Base-by-base conservation (phyloP, 2,329 filamentous ascomycete genomes). In the Dactylellina cionopaga region DNA sequence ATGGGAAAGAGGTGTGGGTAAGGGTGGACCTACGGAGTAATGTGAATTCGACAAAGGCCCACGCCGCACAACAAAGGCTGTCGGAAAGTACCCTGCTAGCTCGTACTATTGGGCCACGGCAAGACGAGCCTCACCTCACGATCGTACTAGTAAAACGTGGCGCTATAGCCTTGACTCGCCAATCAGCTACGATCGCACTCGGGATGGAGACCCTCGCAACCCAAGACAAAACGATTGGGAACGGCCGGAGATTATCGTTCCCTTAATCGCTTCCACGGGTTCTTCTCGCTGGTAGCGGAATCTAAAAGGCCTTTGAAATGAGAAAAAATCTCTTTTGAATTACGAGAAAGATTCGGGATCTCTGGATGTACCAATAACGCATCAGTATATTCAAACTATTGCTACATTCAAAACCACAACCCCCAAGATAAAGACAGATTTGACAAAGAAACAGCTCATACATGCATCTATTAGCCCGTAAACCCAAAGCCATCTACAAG, bases 161-260 rank as follows among this genome's bases (percentile, higher is more conserved):
- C 51, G 51, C n/a, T n/a, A n/a, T n/a, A n/a, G n/a, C n/a, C 62
- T 29, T 58, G 62, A 51, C 22, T 66, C 62, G 52, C 62, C 62
- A 66, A 58, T 39, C 33, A 56, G 24, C 43, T 49, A n/a, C 46
- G 62, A 66, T 66, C 62, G 62, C 62, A 66, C 62, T 66, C 62
- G 62, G 62, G 51, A 44, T 58, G 35, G 41, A 58, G 43, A 51
- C 62, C 58, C 46, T 49, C 37, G 15, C 51, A 58, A 39, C 49
- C 46, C 39, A 51, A 55, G 19, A 51, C 51, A 58, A 56, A 65
- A 66, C 62, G 37, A 66, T 55, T 55, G 62, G n/a, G 62, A 31
- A 24, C 22, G 27, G 51, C 46, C 39, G 51, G 52, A 58, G 43
- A 58, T 56, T 54, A 43, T 58, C 51, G 13, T 56, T 35, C 11